Evolutionary conservation across 2,329 filamentous ascomycete genomes (phyloP).

Genomic region (Diplodia scrobiculata): DNA sequence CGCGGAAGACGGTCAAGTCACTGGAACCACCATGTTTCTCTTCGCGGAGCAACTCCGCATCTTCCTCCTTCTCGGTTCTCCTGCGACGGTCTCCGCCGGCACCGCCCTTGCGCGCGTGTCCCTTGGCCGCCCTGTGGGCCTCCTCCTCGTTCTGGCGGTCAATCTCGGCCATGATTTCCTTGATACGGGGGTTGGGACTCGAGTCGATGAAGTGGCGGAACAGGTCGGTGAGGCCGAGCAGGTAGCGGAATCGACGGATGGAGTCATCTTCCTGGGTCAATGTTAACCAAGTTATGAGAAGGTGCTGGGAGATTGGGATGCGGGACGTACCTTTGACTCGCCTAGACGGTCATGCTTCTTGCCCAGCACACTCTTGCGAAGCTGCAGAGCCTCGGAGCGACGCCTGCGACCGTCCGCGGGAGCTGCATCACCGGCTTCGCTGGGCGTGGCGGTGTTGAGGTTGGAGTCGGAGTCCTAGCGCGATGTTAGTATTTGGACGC

Average conservation of each 20-base stretch:
- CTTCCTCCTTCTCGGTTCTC: constrained; percentile 95
- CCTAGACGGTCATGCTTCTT: constrained; percentile 92
- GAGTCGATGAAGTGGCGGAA: constrained; percentile 99
- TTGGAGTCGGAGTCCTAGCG: constrained; percentile 66
- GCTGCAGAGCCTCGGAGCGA: constrained; percentile 81
- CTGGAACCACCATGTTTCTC: constrained; percentile 85
- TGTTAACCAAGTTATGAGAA: background rate
- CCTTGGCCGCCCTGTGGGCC: constrained; percentile 69
- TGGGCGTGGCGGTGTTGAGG: constrained; percentile 74
- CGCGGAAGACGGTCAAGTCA: constrained; percentile 81
- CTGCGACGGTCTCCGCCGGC: constrained; percentile 76
- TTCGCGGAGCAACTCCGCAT: constrained; percentile 82
- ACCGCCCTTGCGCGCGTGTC: constrained; percentile 77
- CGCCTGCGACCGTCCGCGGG: constrained; percentile 76
- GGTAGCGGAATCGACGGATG: constrained; percentile 88
- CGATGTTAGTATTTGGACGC: constrained; percentile 28
- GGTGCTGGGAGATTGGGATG: background rate
- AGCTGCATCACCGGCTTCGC: constrained; percentile 73
- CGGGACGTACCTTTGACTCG: constrained; percentile 77
- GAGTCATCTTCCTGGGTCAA: constrained; percentile 80
- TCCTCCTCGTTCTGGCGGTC: constrained; percentile 85
- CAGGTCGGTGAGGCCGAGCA: constrained; percentile 90
- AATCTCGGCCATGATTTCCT: constrained; percentile 90
- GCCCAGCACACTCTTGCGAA: constrained; percentile 88
- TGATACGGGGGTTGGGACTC: constrained; percentile 91